Base-by-base conservation (phyloP, 2,329 filamentous ascomycete genomes). In the Juglanconis juglandina region DNA sequence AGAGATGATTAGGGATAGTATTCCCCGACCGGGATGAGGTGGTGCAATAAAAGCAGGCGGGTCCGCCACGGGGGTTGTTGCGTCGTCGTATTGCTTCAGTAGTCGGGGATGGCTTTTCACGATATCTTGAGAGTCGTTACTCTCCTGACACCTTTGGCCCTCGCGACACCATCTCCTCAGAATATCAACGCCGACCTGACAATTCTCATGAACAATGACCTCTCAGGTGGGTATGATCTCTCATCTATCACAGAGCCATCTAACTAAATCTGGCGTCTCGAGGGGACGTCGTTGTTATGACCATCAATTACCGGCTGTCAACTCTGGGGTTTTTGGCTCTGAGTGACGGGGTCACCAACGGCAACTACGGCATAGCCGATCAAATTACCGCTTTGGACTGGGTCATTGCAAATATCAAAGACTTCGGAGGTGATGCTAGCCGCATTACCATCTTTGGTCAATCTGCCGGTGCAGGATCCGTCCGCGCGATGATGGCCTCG, bases 281-380 rank as follows among this genome's bases (percentile, higher is more conserved):
- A 53, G 83, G 83, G 30, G 84, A 87, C 62, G 77, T 87, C 17
- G 81, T 87, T 0, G 77, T 85, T 3, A 84, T 87, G 7, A 70
- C 73, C 24, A 82, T 86, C 72, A 87, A 87, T 71, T 87, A 87
- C 69, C 81, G 85, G 8, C 71, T 87, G 3, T 77, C 76, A 0
- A 84, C 81, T 0, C 74, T 87, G 0, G 85, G 85, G 0, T 87
- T 85, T 65, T 71, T 87, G 0, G 84, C 84, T 0, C 74, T 86
- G 7, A 65, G 75, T 32, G 75, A 81, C 63, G 75, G 77, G 14
- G 68, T 73, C 3, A 75, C 77, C 2, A 77, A 77, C 17, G 80
- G 79, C 34, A 83, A 83, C 59, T 80, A 76, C 55, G 79, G 79
- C 5, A 69, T 84, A 2, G 74, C 73, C 4, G 80, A 83, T 65